Evolutionary conservation across 257 asterid genomes (phyloP), one percentile per base, ranked within the genome.

Genomic region (Nicotiana tomentosiformis): DNA sequence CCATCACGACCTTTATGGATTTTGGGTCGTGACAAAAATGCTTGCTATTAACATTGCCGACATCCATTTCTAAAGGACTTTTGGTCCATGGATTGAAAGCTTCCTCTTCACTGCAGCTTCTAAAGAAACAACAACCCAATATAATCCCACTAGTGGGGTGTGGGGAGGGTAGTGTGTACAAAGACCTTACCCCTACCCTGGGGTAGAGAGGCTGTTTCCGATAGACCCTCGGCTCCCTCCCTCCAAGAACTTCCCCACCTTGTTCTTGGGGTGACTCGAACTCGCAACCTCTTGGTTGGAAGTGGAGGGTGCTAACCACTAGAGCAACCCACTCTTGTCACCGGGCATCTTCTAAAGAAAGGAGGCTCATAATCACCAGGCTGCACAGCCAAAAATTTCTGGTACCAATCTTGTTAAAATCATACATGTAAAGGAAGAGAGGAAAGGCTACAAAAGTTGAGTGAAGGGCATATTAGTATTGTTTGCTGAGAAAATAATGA

Each of bases 301-400:
- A n/a, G n/a, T n/a, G n/a, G n/a, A n/a, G n/a, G n/a, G n/a, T n/a
- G n/a, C n/a, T n/a, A n/a, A n/a, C n/a, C n/a, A n/a, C n/a, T n/a
- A n/a, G n/a, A n/a, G n/a, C n/a, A n/a, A n/a, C n/a, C n/a, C n/a
- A n/a, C n/a, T n/a, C n/a, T n/a, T n/a, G n/a, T n/a, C n/a, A n/a
- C n/a, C n/a, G n/a, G n/a, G n/a, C n/a, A n/a, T n/a, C n/a, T 92
- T 89, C 93, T 86, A 87, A 94, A 96, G 84, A 96, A 96, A 9
- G 98, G 99, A 78, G 98, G 98, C 88, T 96, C 98, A 76, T 93
- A 94, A 86, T 94, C 97, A 91, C 86, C 87, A 30, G 97, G 99
- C 99, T 94, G 93, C 90, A 93, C 86, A 23, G 85, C 84, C 86
- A 88, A 49, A 39, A 76, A 81, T 1, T 32, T 82, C 35, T 35